phyloP scores from a whole-genome alignment of 352 stramenopile species.

The Phytophthora europaea region DNA sequence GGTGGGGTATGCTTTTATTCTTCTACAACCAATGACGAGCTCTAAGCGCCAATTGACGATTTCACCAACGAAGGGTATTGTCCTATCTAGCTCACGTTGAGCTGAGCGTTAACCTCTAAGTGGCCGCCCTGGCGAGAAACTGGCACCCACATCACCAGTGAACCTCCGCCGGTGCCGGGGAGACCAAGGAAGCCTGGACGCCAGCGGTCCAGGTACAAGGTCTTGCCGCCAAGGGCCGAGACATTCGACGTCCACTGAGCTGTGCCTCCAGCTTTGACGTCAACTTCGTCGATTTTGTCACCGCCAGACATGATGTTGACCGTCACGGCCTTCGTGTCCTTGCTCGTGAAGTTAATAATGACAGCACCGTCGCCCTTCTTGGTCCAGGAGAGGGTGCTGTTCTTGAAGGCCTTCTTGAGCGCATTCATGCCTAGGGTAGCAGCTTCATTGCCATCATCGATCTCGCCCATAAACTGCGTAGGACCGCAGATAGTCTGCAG shows the following conservation, averaged over 20 bases:
- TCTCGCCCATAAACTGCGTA: constrained; percentile 41
- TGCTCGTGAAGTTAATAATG: constrained; percentile 51
- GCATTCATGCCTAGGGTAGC: constrained; percentile 50
- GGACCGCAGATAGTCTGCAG: constrained; percentile 69
- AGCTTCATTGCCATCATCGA: constrained; percentile 51
- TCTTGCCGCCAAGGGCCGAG: constrained; percentile 59
- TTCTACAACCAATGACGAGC: constrained; percentile 19
- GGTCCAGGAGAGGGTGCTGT: constrained; percentile 50
- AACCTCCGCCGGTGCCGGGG: constrained; percentile 66
- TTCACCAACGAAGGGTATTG: constrained; percentile 14
- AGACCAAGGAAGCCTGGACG: constrained; percentile 63
- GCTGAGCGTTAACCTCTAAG: constrained; percentile 52
- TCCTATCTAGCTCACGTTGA: constrained; percentile 55
- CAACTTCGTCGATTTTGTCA: constrained; percentile 46
- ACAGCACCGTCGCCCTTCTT: constrained; percentile 47
- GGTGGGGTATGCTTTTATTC: constrained; percentile 21
- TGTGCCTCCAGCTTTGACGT: constrained; percentile 41
- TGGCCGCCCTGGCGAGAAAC: constrained; percentile 43
- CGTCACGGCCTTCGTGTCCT: constrained; percentile 51
- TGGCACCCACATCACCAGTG: constrained; percentile 65
- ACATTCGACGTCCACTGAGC: constrained; percentile 49
- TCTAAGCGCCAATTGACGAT: constrained; percentile 10
- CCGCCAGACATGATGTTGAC: constrained; percentile 61
- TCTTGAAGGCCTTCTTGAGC: constrained; percentile 53
- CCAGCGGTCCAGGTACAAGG: constrained; percentile 75